Conservation (phyloP, 805 yeast genomes). For the Vanderwaltozyma tropicalis region DNA sequence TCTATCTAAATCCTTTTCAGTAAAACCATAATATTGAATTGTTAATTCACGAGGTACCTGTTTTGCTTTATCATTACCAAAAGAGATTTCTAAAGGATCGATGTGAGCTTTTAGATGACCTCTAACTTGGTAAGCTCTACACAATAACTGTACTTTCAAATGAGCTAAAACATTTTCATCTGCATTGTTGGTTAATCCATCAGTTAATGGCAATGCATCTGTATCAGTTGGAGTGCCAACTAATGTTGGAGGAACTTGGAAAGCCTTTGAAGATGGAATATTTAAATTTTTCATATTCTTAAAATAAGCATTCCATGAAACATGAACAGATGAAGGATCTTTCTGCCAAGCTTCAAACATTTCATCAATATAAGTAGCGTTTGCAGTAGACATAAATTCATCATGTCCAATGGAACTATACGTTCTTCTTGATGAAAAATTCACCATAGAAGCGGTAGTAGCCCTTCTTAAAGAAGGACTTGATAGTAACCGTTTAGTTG, state of each 20-base stretch:
- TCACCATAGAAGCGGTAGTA: not conserved
- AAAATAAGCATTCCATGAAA: conserved; percentile 95
- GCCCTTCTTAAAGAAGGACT: not conserved
- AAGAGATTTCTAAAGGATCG: conserved; percentile 89
- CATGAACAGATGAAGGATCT: conserved; percentile 87
- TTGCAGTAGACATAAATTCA: conserved; percentile 70
- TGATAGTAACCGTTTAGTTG: conserved; percentile 3
- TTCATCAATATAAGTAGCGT: conserved; percentile 91
- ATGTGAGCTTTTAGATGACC: conserved; percentile 93
- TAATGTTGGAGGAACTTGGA: conserved; percentile 83
- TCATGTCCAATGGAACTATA: conserved; percentile 33
- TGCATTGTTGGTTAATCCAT: conserved; percentile 30
- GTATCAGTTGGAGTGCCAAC: conserved; percentile 74
- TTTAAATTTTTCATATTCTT: conserved; percentile 69
- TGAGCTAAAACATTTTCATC: conserved; percentile 70
- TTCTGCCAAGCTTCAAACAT: conserved; percentile 92
- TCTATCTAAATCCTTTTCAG: conserved; percentile 73
- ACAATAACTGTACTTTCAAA: conserved; percentile 89
- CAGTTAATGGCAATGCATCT: conserved; percentile 41
- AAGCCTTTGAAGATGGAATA: conserved; percentile 67
- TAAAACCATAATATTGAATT: conserved; percentile 83
- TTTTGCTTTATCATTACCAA: conserved; percentile 51
- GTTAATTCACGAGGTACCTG: conserved; percentile 77
- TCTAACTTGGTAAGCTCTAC: conserved; percentile 97
- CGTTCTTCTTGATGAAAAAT: not conserved